Evolutionary conservation across 2,329 filamentous ascomycete species (phyloP).

Genomic region (Rasamsonia emersonii): DNA sequence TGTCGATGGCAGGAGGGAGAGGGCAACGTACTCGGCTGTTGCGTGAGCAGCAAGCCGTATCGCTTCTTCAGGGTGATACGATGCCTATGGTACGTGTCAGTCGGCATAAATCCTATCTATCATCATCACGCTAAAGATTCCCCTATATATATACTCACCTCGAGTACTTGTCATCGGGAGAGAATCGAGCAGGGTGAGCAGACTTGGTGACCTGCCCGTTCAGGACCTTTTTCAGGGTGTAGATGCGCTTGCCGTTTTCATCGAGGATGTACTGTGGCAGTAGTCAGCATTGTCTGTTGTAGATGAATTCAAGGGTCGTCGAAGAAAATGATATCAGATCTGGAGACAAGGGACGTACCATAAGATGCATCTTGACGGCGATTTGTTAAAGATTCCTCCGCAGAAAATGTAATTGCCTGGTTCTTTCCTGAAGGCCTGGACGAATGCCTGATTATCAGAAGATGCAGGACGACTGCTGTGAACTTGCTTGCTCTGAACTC

Average conservation of each 20-base stretch:
- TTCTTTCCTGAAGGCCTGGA: too few species aligned
- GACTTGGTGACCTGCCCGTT: constrained; percentile 85
- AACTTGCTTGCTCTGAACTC: too few species aligned
- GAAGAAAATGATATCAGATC: constrained; percentile 3
- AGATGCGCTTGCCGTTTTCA: constrained; percentile 72
- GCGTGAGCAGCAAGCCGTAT: constrained; percentile 78
- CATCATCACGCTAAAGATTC: background rate
- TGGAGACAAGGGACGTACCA: constrained; percentile 21
- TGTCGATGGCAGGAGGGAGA: background rate
- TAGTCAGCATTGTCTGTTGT: constrained; percentile 5
- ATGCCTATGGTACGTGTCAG: constrained; percentile 58
- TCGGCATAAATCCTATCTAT: background rate
- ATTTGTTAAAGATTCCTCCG: constrained; percentile 4
- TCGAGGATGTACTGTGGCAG: constrained; percentile 68
- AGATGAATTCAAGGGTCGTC: background rate
- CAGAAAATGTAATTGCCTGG: background rate
- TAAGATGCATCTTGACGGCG: constrained; percentile 30
- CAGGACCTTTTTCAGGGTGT: constrained; percentile 80
- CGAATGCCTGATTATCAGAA: too few species aligned
- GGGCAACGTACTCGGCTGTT: constrained; percentile 50
- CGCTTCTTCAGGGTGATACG: constrained; percentile 91
- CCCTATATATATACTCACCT: constrained; percentile 36
- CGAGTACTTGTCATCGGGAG: constrained; percentile 97
- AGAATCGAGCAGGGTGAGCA: constrained; percentile 92
- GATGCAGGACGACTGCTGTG: too few species aligned